phyloP scores from a whole-genome alignment of 2,329 filamentous ascomycete species.

The Dothideomycetes sp. region DNA sequence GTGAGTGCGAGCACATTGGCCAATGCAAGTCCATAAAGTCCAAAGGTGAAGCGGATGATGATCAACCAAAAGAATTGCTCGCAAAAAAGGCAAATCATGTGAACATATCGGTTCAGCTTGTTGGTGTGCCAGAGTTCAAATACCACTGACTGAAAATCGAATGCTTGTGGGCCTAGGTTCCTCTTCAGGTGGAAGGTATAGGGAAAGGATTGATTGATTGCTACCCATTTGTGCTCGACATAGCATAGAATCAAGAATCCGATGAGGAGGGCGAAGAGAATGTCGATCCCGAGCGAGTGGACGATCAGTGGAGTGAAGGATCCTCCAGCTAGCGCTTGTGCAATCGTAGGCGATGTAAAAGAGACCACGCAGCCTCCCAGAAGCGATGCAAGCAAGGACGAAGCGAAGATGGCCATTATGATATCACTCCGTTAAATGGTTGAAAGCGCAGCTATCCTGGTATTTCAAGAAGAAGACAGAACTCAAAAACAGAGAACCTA shows the following conservation, averaged over 20 bases:
- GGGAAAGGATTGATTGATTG: slow-evolving; percentile 9
- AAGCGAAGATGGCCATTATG: no score
- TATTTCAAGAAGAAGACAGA: no score
- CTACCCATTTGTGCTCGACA: slow-evolving; percentile 8
- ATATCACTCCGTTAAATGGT: no score
- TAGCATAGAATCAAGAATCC: slow-evolving; percentile 9
- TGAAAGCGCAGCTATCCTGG: no score
- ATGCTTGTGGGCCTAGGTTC: slow-evolving; percentile 5
- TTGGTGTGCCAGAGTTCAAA: slow-evolving; percentile 9
- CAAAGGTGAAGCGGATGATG: slow-evolving; percentile 6
- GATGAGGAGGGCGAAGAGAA: slow-evolving; percentile 7
- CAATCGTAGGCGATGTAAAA: slow-evolving; percentile 6
- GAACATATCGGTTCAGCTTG: slow-evolving; percentile 9
- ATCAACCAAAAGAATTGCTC: slow-evolving; percentile 7
- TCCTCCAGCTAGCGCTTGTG: slow-evolving; percentile 4
- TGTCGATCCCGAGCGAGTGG: slow-evolving; percentile 7
- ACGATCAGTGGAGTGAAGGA: slow-evolving; percentile 2
- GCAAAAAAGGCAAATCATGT: slow-evolving; percentile 8
- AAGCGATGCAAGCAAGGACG: slow-evolving; percentile 4
- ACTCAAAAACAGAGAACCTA: no score
- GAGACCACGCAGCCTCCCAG: slow-evolving; percentile 4
- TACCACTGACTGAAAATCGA: slow-evolving; percentile 7
- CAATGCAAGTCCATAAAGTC: slow-evolving; percentile 4
- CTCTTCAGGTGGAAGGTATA: slow-evolving; percentile 9
- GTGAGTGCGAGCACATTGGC: slow-evolving; percentile 2